Percentiles rank a stretch among this genome's conserved stretches.
Evolutionary conservation across 352 stramenopile genomes (phyloP).

Genomic region (Peronospora belbahrii): DNA sequence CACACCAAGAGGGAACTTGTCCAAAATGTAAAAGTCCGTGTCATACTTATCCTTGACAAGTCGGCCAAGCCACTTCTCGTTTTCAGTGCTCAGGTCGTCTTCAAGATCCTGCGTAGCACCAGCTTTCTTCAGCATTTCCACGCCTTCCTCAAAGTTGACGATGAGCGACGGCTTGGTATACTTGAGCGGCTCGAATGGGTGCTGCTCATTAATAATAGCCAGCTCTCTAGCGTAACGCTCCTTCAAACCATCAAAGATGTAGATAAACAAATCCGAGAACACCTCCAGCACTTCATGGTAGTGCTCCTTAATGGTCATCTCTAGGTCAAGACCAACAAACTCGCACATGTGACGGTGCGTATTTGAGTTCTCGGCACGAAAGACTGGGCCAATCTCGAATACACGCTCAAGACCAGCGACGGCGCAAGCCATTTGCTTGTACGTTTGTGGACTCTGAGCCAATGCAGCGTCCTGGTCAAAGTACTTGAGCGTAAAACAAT

Average conservation of each 20-base stretch:
- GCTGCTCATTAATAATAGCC: conserved; percentile 92
- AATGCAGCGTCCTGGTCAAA: conserved; percentile 97
- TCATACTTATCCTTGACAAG: conserved; percentile 97
- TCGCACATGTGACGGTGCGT: conserved; percentile 99
- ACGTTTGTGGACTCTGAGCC: conserved; percentile 95
- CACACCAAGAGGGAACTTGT: conserved; percentile 98
- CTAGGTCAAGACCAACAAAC: conserved; percentile 99
- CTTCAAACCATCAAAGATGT: conserved; percentile 98
- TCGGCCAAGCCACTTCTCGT: conserved; percentile 95
- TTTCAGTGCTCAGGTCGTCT: conserved; percentile 89
- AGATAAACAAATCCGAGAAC: conserved; percentile 98
- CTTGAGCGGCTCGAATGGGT: conserved; percentile 96
- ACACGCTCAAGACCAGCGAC: conserved; percentile 97
- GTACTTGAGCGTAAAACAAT: conserved; percentile 98
- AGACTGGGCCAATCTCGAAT: conserved; percentile 98
- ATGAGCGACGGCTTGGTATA: conserved; percentile 92
- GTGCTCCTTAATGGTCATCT: conserved; percentile 99
- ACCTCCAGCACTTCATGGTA: conserved; percentile 98
- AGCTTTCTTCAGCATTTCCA: conserved; percentile 87
- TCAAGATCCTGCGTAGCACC: conserved; percentile 66
- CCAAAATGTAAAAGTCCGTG: conserved; percentile 99
- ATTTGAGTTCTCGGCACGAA: conserved; percentile 99
- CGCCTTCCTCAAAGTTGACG: conserved; percentile 91
- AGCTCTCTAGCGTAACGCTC: conserved; percentile 91
- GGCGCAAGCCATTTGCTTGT: conserved; percentile 99